Base-by-base conservation (phyloP, 768 basidiomycete species). In the Macrolepiota albuminosa region DNA sequence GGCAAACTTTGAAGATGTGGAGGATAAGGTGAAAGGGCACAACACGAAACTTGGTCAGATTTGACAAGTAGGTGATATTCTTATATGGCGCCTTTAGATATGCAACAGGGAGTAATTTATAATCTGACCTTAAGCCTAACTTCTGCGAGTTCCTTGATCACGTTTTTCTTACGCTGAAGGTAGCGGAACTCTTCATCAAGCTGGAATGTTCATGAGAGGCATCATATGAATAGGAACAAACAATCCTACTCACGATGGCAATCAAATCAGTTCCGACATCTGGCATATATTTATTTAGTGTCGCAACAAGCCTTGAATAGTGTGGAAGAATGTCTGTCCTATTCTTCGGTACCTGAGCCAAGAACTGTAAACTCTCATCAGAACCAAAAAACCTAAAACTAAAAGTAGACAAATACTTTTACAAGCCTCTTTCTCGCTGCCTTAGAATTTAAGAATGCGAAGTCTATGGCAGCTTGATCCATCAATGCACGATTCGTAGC, bases 121-220 rank as follows among this genome's bases (percentile, higher is more conserved):
- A 8, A 34, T 63, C 71, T 43, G 61, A 91, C 95, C 83, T 94
- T 97, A 58, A 89, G 76, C 55, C 97, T 81, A 42, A 88, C 81
- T 74, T 95, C 92, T 14, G 90, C 79, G 2, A 98, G 78, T 70
- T 98, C 95, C 68, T 90, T 91, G 33, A 96, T 87, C 1, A 95
- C 87, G 52, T 91, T 93, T 75, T 93, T 94, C 78, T 98, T 98
- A 57, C 89, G 80, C 67, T 98, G 96, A 13, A 99, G 76, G 67
- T 98, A 99, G 8, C 93, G 84, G 70, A 98, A 95, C 70, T 98
- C 96, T 66, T 98, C 96, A 65, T 98, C 95, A 56, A 99, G 82
- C 95, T 97, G 66, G 29, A 53, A 29, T 50, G 48, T 6, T 39
- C 36, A 29, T 58, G 63, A 62, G 45, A 48, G 21, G 58, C 39